A percentile compares a stretch with the other conserved stretches of the same genome.
Conservation (phyloP, 768 basidiomycete species). For the Cubamyces sp. region DNA sequence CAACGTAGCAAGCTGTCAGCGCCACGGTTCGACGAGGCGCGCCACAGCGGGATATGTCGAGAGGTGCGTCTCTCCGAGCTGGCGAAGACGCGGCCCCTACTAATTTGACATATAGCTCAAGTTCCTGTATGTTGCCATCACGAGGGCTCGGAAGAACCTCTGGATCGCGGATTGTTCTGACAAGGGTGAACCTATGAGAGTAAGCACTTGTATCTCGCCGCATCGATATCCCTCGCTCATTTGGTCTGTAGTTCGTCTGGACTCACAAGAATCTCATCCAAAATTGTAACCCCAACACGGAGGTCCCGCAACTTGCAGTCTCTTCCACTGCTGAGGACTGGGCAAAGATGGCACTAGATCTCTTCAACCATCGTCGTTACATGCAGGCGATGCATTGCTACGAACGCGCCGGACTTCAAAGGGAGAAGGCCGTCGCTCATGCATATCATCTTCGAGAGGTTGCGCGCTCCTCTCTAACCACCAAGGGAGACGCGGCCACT, state of each 20-base stretch:
- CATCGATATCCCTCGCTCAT: neutral
- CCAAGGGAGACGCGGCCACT: slow-evolving; percentile 27
- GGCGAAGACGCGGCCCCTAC: neutral
- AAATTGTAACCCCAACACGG: slow-evolving; percentile 50
- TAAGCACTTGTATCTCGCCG: slow-evolving; percentile 33
- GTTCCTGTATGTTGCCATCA: slow-evolving; percentile 70
- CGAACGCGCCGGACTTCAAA: slow-evolving; percentile 47
- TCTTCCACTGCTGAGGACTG: slow-evolving; percentile 55
- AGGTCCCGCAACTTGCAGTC: slow-evolving; percentile 57
- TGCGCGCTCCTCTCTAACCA: slow-evolving; percentile 43
- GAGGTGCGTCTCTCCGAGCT: neutral
- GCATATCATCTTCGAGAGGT: slow-evolving; percentile 59
- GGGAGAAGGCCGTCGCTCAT: slow-evolving; percentile 50
- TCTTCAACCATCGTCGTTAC: slow-evolving; percentile 52
- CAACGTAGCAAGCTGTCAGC: slow-evolving; percentile 30
- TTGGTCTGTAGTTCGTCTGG: slow-evolving; percentile 52
- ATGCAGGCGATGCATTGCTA: slow-evolving; percentile 59
- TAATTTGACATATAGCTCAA: slow-evolving; percentile 51
- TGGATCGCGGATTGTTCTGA: slow-evolving; percentile 71
- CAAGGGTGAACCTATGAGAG: slow-evolving; percentile 62
- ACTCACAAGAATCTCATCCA: slow-evolving; percentile 47
- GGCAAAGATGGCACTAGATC: slow-evolving; percentile 42
- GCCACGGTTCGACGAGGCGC: slow-evolving; percentile 52
- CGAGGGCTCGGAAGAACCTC: slow-evolving; percentile 67
- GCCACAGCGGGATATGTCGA: slow-evolving; percentile 56